A percentile compares a stretch with the other conserved stretches of the same genome.
Conservation (phyloP, 257 asterid species). For the Sherardia arvensis region DNA sequence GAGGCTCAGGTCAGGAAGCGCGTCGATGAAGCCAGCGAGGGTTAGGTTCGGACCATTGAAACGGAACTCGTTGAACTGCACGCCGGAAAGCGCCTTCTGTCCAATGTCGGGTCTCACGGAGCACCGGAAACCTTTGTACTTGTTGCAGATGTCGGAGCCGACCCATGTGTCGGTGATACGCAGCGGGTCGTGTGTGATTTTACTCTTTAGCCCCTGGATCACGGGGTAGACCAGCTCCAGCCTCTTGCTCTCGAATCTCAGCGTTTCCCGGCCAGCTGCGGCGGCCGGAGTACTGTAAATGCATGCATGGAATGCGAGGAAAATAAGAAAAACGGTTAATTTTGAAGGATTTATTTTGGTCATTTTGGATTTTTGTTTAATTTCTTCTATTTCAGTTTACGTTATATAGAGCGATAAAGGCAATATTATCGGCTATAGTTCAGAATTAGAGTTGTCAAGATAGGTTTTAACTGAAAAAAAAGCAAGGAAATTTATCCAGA, state of each 20-base stretch:
- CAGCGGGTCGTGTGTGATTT: slow-evolving; percentile 25
- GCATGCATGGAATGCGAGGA: neutral
- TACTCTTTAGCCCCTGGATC: slow-evolving; percentile 22
- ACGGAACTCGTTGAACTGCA: slow-evolving; percentile 38
- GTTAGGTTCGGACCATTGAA: slow-evolving; percentile 13
- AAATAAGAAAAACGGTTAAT: neutral
- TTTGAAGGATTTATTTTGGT: neutral
- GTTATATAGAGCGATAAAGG: too few relatives aligned
- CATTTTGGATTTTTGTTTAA: neutral
- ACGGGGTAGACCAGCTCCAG: slow-evolving; percentile 16
- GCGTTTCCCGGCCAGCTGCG: neutral
- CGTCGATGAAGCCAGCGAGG: slow-evolving; percentile 23
- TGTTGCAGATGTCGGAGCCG: slow-evolving; percentile 32
- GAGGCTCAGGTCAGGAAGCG: slow-evolving; percentile 28
- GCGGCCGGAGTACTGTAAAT: neutral
- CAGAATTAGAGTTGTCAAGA: neutral
- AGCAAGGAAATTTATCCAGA: too few relatives aligned
- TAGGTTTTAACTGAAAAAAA: too few relatives aligned
- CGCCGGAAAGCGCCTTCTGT: slow-evolving; percentile 4
- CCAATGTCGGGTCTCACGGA: slow-evolving; percentile 14
- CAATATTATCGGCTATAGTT: neutral
- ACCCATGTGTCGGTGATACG: slow-evolving; percentile 26
- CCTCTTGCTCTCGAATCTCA: slow-evolving; percentile 12
- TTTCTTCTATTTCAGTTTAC: neutral
- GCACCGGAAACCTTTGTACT: slow-evolving; percentile 46